Evolutionary conservation across 805 yeast genomes (phyloP).

Genomic region (Hermanozyma aechmeae): DNA sequence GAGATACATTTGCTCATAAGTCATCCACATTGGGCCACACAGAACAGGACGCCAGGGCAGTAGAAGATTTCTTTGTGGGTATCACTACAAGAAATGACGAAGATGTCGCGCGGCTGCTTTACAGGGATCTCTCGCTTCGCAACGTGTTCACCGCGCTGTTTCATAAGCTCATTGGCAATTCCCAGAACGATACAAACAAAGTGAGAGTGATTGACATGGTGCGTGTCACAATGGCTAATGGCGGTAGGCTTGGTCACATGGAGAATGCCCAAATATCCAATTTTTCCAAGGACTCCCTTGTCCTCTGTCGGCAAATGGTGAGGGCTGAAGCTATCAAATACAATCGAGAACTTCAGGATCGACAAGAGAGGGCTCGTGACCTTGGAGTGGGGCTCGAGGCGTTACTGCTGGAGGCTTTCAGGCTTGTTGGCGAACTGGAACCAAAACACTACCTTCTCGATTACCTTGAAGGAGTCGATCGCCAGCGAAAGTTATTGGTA

Average conservation of each 20-base stretch:
- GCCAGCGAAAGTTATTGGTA: slow-evolving; percentile 56
- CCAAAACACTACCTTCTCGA: slow-evolving; percentile 43
- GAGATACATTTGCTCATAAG: slow-evolving; percentile 14
- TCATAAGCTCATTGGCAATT: slow-evolving; percentile 13
- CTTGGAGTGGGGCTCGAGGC: slow-evolving; percentile 39
- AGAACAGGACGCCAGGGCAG: too few relatives aligned
- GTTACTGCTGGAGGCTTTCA: slow-evolving; percentile 32
- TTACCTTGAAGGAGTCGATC: slow-evolving; percentile 57
- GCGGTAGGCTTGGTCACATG: slow-evolving; percentile 23
- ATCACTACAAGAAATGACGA: slow-evolving; percentile 27
- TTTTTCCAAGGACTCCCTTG: slow-evolving; percentile 26
- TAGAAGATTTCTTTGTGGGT: slow-evolving; percentile 19
- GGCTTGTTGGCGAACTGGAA: slow-evolving; percentile 16
- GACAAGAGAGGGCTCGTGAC: slow-evolving; percentile 47
- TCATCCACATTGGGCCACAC: too few relatives aligned
- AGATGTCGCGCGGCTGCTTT: slow-evolving; percentile 20
- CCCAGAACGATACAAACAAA: slow-evolving; percentile 5
- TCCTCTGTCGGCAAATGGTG: slow-evolving; percentile 23
- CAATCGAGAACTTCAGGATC: slow-evolving; percentile 54
- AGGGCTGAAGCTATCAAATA: slow-evolving; percentile 39
- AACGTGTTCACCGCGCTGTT: slow-evolving; percentile 17
- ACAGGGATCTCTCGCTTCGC: slow-evolving; percentile 19
- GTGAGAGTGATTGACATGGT: slow-evolving; percentile 19
- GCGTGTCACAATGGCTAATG: slow-evolving; percentile 22
- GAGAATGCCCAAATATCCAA: slow-evolving; percentile 25